A percentile compares a stretch with the other conserved stretches of the same genome.
Evolutionary conservation across 805 yeast genomes (phyloP).

Genomic region (Tetrapisispora taiwanensis): DNA sequence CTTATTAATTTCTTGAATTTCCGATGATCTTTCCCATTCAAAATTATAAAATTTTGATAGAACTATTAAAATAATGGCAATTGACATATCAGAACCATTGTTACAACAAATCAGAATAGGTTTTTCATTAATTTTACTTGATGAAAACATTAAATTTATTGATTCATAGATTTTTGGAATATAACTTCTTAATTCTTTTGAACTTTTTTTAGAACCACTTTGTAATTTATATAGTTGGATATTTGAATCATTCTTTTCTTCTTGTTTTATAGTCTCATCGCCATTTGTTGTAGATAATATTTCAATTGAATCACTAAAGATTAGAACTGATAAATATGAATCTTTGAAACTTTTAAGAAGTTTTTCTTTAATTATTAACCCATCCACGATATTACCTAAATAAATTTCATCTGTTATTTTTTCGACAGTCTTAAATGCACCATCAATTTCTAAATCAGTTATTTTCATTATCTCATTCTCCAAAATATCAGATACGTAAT

Average conservation of each 20-base stretch:
- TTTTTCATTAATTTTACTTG: slow-evolving; percentile 1
- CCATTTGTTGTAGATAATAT: no score
- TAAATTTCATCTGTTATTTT: slow-evolving; percentile 13
- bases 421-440: slow-evolving; percentile 11
- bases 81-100: slow-evolving; percentile 55
- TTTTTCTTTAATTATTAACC: slow-evolving; percentile 5
- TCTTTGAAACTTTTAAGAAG: slow-evolving; percentile 6
- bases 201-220: slow-evolving; percentile 51
- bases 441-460: slow-evolving; percentile 5
- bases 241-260: background rate
- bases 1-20: slow-evolving; percentile 32
- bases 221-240: slow-evolving; percentile 9
- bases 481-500: slow-evolving; percentile 5
- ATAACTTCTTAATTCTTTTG: slow-evolving; percentile 44
- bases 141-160: slow-evolving; percentile 5
- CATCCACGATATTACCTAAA: slow-evolving; percentile 15
- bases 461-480: background rate
- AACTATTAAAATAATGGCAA: slow-evolving; percentile 46
- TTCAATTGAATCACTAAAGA: slow-evolving; percentile 13
- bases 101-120: slow-evolving; percentile 46
- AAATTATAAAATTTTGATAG: slow-evolving; percentile 38
- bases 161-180: slow-evolving; percentile 36
- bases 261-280: background rate
- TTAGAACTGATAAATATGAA: slow-evolving; percentile 10
- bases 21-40: slow-evolving; percentile 30